Percentiles rank a stretch among this genome's conserved stretches.
phyloP scores from a whole-genome alignment of 176 grass and related monocot species.

The Saccharum spontaneum region DNA sequence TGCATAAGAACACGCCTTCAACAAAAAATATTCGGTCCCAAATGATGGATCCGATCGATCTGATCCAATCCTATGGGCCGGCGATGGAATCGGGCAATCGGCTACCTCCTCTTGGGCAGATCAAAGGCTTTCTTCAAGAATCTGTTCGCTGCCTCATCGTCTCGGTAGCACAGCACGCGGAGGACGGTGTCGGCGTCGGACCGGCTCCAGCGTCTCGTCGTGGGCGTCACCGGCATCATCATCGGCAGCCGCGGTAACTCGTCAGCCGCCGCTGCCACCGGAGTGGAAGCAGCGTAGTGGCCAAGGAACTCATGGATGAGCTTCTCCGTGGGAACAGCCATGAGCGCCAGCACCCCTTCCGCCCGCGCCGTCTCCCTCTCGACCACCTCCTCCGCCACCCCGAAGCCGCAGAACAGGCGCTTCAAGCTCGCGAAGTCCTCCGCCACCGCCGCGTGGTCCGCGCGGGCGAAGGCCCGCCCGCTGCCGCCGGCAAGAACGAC shows the following conservation, averaged over 20 bases:
- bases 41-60: not conserved
- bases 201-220: slow-evolving; percentile 48
- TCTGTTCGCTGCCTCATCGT: slow-evolving; percentile 58
- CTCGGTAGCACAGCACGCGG: slow-evolving; percentile 66
- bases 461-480: slow-evolving; percentile 38
- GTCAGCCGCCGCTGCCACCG: slow-evolving; percentile 4
- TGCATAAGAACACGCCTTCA: too few relatives aligned
- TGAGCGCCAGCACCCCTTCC: slow-evolving; percentile 55
- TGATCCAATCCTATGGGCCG: not conserved
- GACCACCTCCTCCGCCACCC: slow-evolving; percentile 46
- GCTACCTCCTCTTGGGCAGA: slow-evolving; percentile 60
- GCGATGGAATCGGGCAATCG: not conserved
- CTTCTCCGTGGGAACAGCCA: slow-evolving; percentile 51
- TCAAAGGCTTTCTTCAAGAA: slow-evolving; percentile 64
- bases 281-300: not conserved
- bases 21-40: not conserved
- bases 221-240: slow-evolving; percentile 42
- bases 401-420: slow-evolving; percentile 44
- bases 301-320: slow-evolving; percentile 45
- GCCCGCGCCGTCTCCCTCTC: slow-evolving; percentile 36
- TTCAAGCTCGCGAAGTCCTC: slow-evolving; percentile 63
- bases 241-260: not conserved
- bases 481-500: slow-evolving; percentile 58
- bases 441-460: slow-evolving; percentile 25
- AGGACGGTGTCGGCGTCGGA: slow-evolving; percentile 59